Base-by-base conservation (phyloP, 148 eudicot genomes). In the Amaranthus palmeri region DNA sequence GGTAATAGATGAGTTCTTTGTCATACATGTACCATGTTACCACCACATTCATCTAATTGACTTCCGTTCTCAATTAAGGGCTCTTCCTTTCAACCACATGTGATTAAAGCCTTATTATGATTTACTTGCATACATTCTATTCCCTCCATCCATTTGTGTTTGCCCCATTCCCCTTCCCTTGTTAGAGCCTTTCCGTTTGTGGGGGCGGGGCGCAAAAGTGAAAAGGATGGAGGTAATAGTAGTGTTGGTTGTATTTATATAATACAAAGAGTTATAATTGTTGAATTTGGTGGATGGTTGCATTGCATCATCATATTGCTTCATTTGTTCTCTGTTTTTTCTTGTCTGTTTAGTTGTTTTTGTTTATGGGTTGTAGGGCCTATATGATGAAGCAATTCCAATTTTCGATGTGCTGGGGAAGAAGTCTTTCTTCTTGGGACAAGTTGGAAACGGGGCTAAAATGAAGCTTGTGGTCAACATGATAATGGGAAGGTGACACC, bases 391-490 rank as follows among this genome's bases (percentile, higher is more conserved):
- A 74, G 88, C 83, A 72, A 65, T 92, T 72, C 97, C 96, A 77
- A 91, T 92, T 74, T 96, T 96, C 15, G 90, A 92, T 78, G 86
- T 96, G 67, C 67, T 96, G 88, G 99, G 99, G 46, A 96, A 96
- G 86, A 96, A 92, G 76, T 96, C 97, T 11, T 92, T 92, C 79
- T 96, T 79, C 81, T 76, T 96, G 74, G 99, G 99, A n/a, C 61
- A 88, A 68, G 85, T 96, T 57, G 99, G 99, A 69, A 90, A 96
- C 71, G 99, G 96, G 80, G 99, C 99, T 55, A 88, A 86, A 82
- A 96, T 92, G 99, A 96, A 96, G 87, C 99, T 96, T 73, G 99
- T 92, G 45, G 93, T 96, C 79, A 96, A 96, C 85, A 96, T 92
- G 99, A 84, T 90, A 56, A 92, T 96, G 99, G 99, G 99, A 72